Conservation (phyloP, 257 asterid genomes). For the Solanum neorickii region DNA sequence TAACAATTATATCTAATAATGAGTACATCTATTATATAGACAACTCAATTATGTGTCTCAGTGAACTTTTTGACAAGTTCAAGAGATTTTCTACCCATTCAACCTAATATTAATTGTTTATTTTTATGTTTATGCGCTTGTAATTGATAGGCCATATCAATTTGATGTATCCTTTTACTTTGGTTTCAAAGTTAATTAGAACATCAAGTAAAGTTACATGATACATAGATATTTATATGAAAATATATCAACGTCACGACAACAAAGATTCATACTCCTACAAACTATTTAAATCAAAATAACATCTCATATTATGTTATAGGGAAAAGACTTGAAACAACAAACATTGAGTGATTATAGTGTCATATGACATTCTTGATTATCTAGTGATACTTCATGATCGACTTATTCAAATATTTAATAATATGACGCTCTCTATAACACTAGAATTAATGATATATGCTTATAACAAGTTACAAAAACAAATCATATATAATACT, state of each 20-base stretch:
- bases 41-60: background rate
- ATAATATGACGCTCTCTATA: background rate
- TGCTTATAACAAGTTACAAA: background rate
- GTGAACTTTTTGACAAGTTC: background rate
- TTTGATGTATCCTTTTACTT: background rate
- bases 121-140: background rate
- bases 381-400: slow-evolving; percentile 85
- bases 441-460: background rate
- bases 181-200: background rate
- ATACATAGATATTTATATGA: background rate
- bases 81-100: background rate
- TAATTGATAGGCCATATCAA: background rate
- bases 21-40: background rate
- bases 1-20: background rate
- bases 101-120: background rate
- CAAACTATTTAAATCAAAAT: background rate
- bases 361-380: slow-evolving; percentile 21
- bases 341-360: background rate
- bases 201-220: background rate
- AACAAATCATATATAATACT: background rate
- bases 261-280: background rate
- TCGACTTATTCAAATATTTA: background rate
- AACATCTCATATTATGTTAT: background rate
- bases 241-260: background rate
- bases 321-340: background rate